Conservation (phyloP, 345 rosid species). For the Carallia pectinifolia region DNA sequence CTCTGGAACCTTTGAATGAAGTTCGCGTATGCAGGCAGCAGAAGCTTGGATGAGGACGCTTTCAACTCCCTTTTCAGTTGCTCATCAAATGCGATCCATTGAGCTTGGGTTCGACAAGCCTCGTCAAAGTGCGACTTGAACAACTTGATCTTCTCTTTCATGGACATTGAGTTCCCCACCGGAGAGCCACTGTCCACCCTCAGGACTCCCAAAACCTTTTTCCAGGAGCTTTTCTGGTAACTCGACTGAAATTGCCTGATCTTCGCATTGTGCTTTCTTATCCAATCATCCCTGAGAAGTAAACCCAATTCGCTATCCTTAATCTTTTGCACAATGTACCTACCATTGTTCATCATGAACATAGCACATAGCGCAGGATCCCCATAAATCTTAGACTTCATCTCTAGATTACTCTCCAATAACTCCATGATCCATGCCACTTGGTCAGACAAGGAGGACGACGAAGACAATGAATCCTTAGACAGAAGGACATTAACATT, state of each 20-base stretch:
- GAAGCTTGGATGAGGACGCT: slow-evolving; percentile 37
- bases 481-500: slow-evolving; percentile 32
- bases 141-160: slow-evolving; percentile 58
- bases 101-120: slow-evolving; percentile 49
- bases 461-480: slow-evolving; percentile 35
- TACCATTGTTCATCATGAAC: slow-evolving; percentile 85
- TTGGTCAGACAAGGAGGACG: slow-evolving; percentile 61
- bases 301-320: slow-evolving; percentile 64
- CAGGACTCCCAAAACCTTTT: slow-evolving; percentile 51
- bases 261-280: slow-evolving; percentile 74
- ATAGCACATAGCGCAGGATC: slow-evolving; percentile 60
- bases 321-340: slow-evolving; percentile 85
- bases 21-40: slow-evolving; percentile 61
- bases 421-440: slow-evolving; percentile 94
- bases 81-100: slow-evolving; percentile 63
- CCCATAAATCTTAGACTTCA: slow-evolving; percentile 69
- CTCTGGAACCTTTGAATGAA: slow-evolving; percentile 55
- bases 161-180: slow-evolving; percentile 32
- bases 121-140: slow-evolving; percentile 57
- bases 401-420: slow-evolving; percentile 83
- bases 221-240: slow-evolving; percentile 80
- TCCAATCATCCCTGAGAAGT: slow-evolving; percentile 83
- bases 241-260: slow-evolving; percentile 49
- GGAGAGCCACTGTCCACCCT: slow-evolving; percentile 45
- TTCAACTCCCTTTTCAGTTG: slow-evolving; percentile 63